Base-by-base conservation (phyloP, 2,329 filamentous ascomycete genomes). In the Xylariaceae sp. region DNA sequence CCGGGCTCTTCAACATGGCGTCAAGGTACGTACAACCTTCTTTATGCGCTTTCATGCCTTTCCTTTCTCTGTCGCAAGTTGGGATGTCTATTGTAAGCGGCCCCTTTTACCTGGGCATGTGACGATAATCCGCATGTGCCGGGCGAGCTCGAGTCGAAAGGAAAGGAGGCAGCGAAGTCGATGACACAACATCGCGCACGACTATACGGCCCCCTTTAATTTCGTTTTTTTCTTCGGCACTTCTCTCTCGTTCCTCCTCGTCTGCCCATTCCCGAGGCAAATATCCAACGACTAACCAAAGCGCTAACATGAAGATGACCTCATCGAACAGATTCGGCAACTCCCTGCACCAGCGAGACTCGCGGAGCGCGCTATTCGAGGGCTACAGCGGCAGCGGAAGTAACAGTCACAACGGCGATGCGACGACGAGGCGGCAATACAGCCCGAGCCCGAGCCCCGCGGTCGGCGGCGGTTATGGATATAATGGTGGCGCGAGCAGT, bases 291-390 rank as follows among this genome's bases (percentile, higher is more conserved):
- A 19, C 34, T 36, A 10, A 20, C 29, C 22, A 6, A 21, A 10
- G n/a, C 38, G 4, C 20, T 23, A 8, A 20, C 44, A 46, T 29
- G 40, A 39, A 12, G 10, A 19, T 22, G 5, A 14, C 49, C 37
- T 35, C 41, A 10, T 21, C 27, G n/a, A 29, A 20, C 50, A 86
- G 85, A 72, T 88, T 87, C 66, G 76, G 80, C 57, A 69, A 76
- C 58, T 84, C 82, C 38, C 79, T 88, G 51, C 85, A 88, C 66
- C 85, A 89, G 72, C 78, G 85, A 71, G 75, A 88, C 71, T 77
- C 81, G 60, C 74, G 85, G 61, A 84, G 80, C 62, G 82, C 83
- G 55, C 80, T 90, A 53, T 90, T 90, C 69, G 84, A 86, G 55
- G 82, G 83, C 57, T 90, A 89, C 68, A 81, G 77, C 53, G n/a